Percentiles rank a stretch among this genome's conserved stretches.
These are phyloP conservation scores for Xylaria intraflava DNA, from an alignment of 495 filamentous ascomycete genomes.

Conservation along the genomic window DNA sequence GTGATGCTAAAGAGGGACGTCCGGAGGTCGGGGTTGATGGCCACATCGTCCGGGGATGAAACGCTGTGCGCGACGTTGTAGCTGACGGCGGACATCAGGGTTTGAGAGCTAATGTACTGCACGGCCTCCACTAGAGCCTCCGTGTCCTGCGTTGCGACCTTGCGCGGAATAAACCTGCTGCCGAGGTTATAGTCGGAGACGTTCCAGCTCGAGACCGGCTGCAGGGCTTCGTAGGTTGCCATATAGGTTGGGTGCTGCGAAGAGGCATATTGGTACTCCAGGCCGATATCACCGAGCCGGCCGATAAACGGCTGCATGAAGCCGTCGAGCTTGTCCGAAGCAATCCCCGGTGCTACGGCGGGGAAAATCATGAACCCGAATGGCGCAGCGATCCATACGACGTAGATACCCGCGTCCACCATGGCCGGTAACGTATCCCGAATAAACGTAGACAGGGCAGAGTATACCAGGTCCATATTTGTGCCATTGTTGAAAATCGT, in stretches of 20 bases:
- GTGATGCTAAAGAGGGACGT: conserved; percentile 7
- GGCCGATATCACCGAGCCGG: background rate
- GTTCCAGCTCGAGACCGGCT: conserved; percentile 5
- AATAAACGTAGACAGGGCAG: background rate
- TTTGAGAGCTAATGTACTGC: conserved; percentile 5
- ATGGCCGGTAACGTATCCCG: background rate
- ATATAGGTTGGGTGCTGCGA: background rate
- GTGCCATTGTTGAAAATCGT: conserved; percentile 15
- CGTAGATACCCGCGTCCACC: background rate
- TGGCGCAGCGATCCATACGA: background rate
- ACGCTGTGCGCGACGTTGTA: conserved; percentile 5
- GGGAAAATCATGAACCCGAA: background rate
- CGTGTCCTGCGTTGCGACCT: conserved; percentile 4
- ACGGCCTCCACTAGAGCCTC: conserved; percentile 10
- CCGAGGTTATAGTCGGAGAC: conserved; percentile 13
- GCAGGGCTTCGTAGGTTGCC: background rate
- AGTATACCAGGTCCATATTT: background rate
- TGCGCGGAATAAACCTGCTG: conserved; percentile 11
- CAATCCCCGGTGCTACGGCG: background rate
- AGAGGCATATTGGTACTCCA: background rate
- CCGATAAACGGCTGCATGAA: background rate
- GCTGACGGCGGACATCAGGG: conserved; percentile 4
- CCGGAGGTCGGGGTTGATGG: conserved; percentile 14
- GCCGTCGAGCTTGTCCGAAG: background rate
- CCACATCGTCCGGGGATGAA: conserved; percentile 6